These are phyloP conservation scores for Pilobolus umbonatus DNA, from an alignment of 192 early-diverging fungal species.

Conservation along the genomic window DNA sequence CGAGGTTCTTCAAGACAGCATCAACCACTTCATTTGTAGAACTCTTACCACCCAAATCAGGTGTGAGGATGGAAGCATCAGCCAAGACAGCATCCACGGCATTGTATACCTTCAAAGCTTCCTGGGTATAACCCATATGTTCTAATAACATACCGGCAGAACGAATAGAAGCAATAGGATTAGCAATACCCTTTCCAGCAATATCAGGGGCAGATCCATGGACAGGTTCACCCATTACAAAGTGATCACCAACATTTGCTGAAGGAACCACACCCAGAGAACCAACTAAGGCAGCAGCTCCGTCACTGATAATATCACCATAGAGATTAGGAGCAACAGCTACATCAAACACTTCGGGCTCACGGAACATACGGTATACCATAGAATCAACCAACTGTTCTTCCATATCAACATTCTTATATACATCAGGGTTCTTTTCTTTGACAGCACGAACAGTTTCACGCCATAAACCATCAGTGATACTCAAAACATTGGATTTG, in stretches of 20 bases:
- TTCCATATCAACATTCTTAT: slow-evolving; percentile 68
- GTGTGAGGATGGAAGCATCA: slow-evolving; percentile 62
- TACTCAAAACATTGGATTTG: slow-evolving; percentile 94
- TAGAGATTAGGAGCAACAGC: slow-evolving; percentile 97
- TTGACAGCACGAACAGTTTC: slow-evolving; percentile 81
- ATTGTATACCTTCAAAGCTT: slow-evolving; percentile 75
- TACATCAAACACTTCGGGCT: slow-evolving; percentile 94
- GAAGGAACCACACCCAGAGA: slow-evolving; percentile 93
- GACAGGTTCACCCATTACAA: slow-evolving; percentile 93
- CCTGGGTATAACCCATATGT: slow-evolving; percentile 66
- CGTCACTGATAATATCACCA: slow-evolving; percentile 97
- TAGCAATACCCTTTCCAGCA: slow-evolving; percentile 94
- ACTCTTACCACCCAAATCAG: slow-evolving; percentile 85
- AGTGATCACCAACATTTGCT: slow-evolving; percentile 93
- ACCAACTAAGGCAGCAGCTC: slow-evolving; percentile 93
- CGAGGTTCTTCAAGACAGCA: slow-evolving; percentile 69
- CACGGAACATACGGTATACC: slow-evolving; percentile 98
- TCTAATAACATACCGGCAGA: slow-evolving; percentile 90
- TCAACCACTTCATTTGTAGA: slow-evolving; percentile 81
- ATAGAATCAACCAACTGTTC: slow-evolving; percentile 99
- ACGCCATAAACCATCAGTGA: slow-evolving; percentile 96
- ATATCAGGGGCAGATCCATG: slow-evolving; percentile 95
- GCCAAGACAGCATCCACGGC: slow-evolving; percentile 82
- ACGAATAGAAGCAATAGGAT: slow-evolving; percentile 94
- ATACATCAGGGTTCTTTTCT: slow-evolving; percentile 55